phyloP scores from a whole-genome alignment of 805 yeast species.

The Yarrowia sp. region DNA sequence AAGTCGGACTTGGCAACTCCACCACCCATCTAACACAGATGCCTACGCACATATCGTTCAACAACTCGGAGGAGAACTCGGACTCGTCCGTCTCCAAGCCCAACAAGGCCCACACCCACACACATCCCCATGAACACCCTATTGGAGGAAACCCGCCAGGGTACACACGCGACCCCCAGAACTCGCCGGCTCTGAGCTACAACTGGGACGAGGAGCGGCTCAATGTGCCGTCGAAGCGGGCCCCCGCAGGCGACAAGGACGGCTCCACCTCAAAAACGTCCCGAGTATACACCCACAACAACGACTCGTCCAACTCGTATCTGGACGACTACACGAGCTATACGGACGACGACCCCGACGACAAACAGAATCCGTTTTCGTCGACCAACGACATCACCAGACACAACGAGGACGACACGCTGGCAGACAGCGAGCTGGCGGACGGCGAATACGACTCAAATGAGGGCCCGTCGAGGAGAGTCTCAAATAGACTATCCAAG shows the following conservation, averaged over 20 bases:
- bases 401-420: constrained; percentile 32
- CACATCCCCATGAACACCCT: constrained; percentile 25
- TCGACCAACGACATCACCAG: constrained; percentile 30
- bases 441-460: constrained; percentile 41
- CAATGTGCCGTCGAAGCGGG: constrained; percentile 18
- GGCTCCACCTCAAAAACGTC: background rate
- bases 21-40: constrained; percentile 5
- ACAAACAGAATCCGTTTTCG: constrained; percentile 31
- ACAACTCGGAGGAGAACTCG: constrained; percentile 32
- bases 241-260: background rate
- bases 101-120: constrained; percentile 23
- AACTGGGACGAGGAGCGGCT: constrained; percentile 38
- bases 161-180: constrained; percentile 9
- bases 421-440: constrained; percentile 40
- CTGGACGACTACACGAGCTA: constrained; percentile 34
- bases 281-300: constrained; percentile 23
- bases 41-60: constrained; percentile 34
- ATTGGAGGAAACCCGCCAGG: constrained; percentile 28
- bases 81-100: constrained; percentile 33
- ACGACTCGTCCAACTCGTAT: constrained; percentile 31
- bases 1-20: no score
- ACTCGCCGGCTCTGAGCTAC: constrained; percentile 33
- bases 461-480: constrained; percentile 40
- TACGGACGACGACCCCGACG: constrained; percentile 35
- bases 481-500: constrained; percentile 21